phyloP scores from a whole-genome alignment of 179 eudicot genomes.

The Spinacia oleracea region DNA sequence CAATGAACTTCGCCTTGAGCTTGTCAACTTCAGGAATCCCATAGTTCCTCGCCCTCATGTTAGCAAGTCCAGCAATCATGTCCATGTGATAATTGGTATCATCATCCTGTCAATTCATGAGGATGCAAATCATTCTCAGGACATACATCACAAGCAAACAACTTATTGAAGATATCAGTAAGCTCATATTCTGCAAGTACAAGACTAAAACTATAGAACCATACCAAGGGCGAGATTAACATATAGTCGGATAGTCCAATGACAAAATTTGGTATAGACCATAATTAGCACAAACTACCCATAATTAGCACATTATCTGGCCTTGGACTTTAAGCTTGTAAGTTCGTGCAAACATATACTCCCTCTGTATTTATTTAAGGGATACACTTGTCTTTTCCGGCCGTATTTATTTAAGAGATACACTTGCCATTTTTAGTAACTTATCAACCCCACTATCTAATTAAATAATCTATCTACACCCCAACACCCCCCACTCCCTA shows the following conservation, averaged over 20 bases:
- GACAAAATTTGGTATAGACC: neutral
- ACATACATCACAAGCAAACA: neutral
- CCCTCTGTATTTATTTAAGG: too few species aligned
- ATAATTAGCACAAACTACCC: neutral
- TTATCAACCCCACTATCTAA: too few species aligned
- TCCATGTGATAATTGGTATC: conserved; percentile 96
- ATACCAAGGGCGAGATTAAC: neutral
- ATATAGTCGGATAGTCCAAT: neutral
- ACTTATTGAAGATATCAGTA: neutral
- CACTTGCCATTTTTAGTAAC: too few species aligned
- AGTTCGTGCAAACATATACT: neutral
- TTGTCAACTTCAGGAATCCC: conserved; percentile 86
- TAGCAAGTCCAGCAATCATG: conserved; percentile 87
- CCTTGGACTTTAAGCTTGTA: neutral
- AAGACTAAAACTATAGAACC: neutral
- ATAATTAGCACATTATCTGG: neutral
- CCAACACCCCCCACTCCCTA: too few species aligned
- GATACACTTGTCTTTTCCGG: too few species aligned
- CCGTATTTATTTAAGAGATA: too few species aligned
- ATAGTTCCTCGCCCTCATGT: conserved; percentile 94
- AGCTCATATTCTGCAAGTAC: neutral
- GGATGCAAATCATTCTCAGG: neutral
- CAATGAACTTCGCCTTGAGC: conserved; percentile 85
- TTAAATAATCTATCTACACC: too few species aligned
- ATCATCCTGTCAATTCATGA: conserved; percentile 63